Percentiles rank a stretch among this genome's conserved stretches.
phyloP scores from a whole-genome alignment of 768 basidiomycete genomes.

The Galerina marginata region DNA sequence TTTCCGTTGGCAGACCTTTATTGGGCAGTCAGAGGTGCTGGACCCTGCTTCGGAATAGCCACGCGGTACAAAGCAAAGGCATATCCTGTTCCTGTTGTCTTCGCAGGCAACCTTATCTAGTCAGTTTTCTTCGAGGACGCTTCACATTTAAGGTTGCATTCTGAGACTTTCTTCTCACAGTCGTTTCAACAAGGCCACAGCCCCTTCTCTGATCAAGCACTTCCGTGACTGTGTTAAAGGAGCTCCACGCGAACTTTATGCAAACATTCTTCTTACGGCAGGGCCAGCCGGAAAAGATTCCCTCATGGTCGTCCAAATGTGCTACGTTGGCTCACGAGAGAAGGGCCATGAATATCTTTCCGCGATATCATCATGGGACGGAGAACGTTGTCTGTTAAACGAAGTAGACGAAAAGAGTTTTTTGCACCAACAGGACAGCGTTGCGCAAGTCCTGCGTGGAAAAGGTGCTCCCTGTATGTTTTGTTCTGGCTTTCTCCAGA shows the following conservation, averaged over 20 bases:
- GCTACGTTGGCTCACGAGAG: constrained; percentile 79
- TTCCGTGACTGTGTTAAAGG: constrained; percentile 93
- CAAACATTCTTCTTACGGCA: constrained; percentile 89
- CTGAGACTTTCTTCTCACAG: constrained; percentile 42
- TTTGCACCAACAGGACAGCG: constrained; percentile 88
- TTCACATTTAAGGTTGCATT: no score
- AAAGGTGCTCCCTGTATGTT: constrained; percentile 54
- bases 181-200: constrained; percentile 86
- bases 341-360: constrained; percentile 80
- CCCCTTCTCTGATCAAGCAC: constrained; percentile 87
- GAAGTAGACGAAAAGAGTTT: constrained; percentile 93
- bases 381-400: constrained; percentile 83
- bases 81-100: constrained; percentile 88
- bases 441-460: constrained; percentile 87
- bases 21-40: constrained; percentile 89
- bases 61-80: constrained; percentile 92
- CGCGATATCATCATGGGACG: constrained; percentile 87
- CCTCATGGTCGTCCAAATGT: constrained; percentile 90
- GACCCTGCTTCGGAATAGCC: constrained; percentile 81
- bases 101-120: constrained; percentile 94
- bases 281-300: constrained; percentile 86
- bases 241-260: constrained; percentile 86
- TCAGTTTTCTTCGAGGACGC: constrained; percentile 41
- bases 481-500: background rate
- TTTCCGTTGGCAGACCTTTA: constrained; percentile 63